phyloP scores from a whole-genome alignment of 73 alveolate species.

The Tetrahymena borealis region DNA sequence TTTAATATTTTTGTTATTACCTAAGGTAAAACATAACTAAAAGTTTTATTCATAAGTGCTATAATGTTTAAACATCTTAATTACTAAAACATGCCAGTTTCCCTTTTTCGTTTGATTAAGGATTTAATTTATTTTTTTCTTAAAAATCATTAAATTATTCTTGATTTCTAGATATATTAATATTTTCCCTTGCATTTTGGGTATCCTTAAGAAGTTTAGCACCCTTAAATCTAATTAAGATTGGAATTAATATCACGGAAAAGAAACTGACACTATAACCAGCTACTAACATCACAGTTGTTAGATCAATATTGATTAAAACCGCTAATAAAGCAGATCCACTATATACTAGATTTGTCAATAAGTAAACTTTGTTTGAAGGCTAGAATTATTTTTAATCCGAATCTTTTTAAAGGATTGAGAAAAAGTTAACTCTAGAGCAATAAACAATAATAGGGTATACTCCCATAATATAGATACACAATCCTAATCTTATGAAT shows the following conservation, averaged over 20 bases:
- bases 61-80: too few relatives aligned
- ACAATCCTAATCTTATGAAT: not conserved
- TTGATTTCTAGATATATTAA: too few relatives aligned
- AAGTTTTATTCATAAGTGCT: too few relatives aligned
- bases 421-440: not conserved
- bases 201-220: too few relatives aligned
- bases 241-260: not conserved
- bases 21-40: too few relatives aligned
- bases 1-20: too few relatives aligned
- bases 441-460: not conserved
- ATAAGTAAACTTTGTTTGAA: not conserved
- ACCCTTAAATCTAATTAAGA: not conserved
- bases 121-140: not conserved
- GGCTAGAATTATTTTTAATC: not conserved
- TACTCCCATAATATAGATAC: not conserved
- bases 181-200: too few relatives aligned
- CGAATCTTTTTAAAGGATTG: not conserved
- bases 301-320: not conserved
- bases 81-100: too few relatives aligned
- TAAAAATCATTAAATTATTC: too few relatives aligned
- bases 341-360: not conserved
- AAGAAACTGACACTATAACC: not conserved
- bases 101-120: not conserved
- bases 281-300: not conserved
- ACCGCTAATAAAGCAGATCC: not conserved